Percentiles rank a stretch among this genome's conserved stretches.
Evolutionary conservation across 2,329 filamentous ascomycete genomes (phyloP).

Genomic region (Keithomyces neogunnii): DNA sequence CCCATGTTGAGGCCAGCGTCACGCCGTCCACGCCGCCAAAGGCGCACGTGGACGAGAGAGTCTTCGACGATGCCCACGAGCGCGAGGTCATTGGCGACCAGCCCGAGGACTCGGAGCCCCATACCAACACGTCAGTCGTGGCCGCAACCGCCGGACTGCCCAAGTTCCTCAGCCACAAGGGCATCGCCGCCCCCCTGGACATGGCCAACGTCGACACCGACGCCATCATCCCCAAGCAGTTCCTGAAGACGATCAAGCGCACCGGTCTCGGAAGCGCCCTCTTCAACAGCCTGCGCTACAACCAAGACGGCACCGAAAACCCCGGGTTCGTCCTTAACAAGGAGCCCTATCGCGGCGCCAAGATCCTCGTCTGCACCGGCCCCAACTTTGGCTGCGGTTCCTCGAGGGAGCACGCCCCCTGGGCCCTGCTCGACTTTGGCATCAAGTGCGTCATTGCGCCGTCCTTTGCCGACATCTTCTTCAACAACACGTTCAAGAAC

Average conservation of each 20-base stretch:
- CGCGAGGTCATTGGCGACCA: conserved; percentile 46
- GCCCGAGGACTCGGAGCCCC: conserved; percentile 54
- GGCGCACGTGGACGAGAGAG: conserved; percentile 44
- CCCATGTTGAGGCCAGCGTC: conserved; percentile 50
- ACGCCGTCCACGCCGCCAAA: conserved; percentile 26
- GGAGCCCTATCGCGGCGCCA: conserved; percentile 72
- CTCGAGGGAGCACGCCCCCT: conserved; percentile 90
- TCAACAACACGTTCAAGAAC: conserved; percentile 99
- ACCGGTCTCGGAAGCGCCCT: conserved; percentile 83
- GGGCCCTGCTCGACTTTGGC: conserved; percentile 93
- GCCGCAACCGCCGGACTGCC: conserved; percentile 57
- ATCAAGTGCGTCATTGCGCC: conserved; percentile 91
- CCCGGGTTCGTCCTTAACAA: conserved; percentile 83
- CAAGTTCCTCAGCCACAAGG: conserved; percentile 76
- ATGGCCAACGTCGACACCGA: conserved; percentile 95
- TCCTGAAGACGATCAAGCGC: conserved; percentile 98
- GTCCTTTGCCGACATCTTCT: conserved; percentile 73
- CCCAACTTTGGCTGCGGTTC: conserved; percentile 93
- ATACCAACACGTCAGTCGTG: conserved; percentile 52
- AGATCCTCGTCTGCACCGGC: conserved; percentile 87
- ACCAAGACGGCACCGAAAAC: conserved; percentile 65
- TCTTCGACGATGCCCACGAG: conserved; percentile 41
- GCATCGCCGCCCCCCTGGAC: conserved; percentile 80
- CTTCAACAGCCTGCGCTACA: conserved; percentile 78
- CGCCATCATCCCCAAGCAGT: conserved; percentile 98